These are phyloP conservation scores for Corymbia calophylla DNA, from an alignment of 441 rosid genomes.

Conservation along the genomic window DNA sequence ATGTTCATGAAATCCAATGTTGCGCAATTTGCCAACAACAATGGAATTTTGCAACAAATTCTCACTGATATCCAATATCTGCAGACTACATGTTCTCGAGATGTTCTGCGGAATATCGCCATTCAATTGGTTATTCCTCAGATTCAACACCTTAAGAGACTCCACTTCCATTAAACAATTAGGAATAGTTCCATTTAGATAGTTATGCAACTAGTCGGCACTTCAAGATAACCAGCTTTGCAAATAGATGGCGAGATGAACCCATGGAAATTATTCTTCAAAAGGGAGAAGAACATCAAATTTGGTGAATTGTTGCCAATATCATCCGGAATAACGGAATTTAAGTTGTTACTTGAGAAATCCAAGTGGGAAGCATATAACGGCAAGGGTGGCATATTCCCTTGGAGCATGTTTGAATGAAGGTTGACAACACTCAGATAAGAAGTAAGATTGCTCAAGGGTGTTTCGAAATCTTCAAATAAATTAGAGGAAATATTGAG, in stretches of 20 bases:
- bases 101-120: neutral
- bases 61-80: neutral
- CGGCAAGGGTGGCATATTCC: conserved; percentile 10
- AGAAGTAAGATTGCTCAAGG: neutral
- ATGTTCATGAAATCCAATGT: neutral
- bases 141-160: neutral
- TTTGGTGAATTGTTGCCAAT: neutral
- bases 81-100: fast-evolving
- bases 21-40: neutral
- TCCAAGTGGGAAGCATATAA: conserved; percentile 1
- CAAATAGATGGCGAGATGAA: conserved; percentile 38
- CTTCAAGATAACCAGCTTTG: conserved; percentile 4
- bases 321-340: conserved; percentile 11
- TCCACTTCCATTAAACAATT: conserved; percentile 7
- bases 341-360: conserved; percentile 19
- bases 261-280: conserved; percentile 34
- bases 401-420: conserved; percentile 19
- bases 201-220: conserved; percentile 34
- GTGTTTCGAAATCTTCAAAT: conserved; percentile 1
- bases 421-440: conserved; percentile 11
- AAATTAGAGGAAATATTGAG: conserved; percentile 38
- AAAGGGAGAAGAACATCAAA: conserved; percentile 20
- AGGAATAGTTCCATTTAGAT: conserved; percentile 29
- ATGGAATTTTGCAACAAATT: neutral
- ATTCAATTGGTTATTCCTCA: neutral